Conservation (phyloP, 768 basidiomycete species). For the Mycena amicta region DNA sequence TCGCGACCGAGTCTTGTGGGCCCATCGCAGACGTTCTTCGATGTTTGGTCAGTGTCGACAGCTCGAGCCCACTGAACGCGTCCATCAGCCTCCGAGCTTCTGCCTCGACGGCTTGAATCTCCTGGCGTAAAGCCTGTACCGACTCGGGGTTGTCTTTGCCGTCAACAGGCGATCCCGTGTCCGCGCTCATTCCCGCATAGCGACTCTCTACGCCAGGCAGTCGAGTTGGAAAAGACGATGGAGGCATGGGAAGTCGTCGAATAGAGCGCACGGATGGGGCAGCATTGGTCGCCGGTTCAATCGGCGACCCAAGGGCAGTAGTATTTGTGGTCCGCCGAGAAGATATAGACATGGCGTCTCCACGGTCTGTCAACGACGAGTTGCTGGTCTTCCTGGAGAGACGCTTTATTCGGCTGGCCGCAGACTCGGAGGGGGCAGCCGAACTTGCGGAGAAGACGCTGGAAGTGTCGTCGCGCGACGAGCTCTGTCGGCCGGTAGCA, state of each 20-base stretch:
- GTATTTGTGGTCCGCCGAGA: slow-evolving; percentile 41
- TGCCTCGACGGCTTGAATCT: slow-evolving; percentile 70
- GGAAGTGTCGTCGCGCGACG: slow-evolving; percentile 51
- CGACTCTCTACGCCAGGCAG: slow-evolving; percentile 40
- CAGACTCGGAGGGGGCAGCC: slow-evolving; percentile 12
- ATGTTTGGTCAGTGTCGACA: slow-evolving; percentile 61
- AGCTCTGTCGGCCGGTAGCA: slow-evolving; percentile 42
- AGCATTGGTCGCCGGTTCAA: slow-evolving; percentile 37
- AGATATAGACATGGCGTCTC: slow-evolving; percentile 46
- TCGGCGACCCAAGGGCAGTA: slow-evolving; percentile 15
- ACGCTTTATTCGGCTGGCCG: slow-evolving; percentile 14
- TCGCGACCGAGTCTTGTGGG: slow-evolving; percentile 37
- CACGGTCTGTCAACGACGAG: slow-evolving; percentile 48
- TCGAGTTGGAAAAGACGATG: slow-evolving; percentile 56
- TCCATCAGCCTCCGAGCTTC: slow-evolving; percentile 74
- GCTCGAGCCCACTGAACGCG: slow-evolving; percentile 78
- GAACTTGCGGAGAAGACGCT: slow-evolving; percentile 36
- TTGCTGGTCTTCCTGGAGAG: slow-evolving; percentile 54
- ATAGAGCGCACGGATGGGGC: slow-evolving; percentile 49
- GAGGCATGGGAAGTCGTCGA: slow-evolving; percentile 54
- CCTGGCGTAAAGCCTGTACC: slow-evolving; percentile 63
- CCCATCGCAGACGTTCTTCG: slow-evolving; percentile 37
- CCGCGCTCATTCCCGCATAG: slow-evolving; percentile 39
- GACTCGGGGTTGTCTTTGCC: slow-evolving; percentile 62
- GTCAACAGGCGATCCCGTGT: slow-evolving; percentile 34